phyloP scores from a whole-genome alignment of 768 basidiomycete species.

The Strobilomyces echinocephalus region DNA sequence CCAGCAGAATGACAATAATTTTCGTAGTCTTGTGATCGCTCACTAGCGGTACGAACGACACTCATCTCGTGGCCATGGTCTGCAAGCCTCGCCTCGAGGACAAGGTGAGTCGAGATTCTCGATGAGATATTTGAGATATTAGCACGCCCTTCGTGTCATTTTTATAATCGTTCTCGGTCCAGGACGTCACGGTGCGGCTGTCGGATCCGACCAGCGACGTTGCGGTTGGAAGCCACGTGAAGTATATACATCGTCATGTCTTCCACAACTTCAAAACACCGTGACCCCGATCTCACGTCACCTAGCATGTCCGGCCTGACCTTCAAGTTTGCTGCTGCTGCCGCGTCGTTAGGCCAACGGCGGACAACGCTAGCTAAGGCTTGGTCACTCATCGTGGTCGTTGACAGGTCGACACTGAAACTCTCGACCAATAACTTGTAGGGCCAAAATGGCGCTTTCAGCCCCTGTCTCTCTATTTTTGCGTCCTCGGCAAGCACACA shows the following conservation, averaged over 20 bases:
- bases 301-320: neutral
- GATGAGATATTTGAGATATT: neutral
- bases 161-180: neutral
- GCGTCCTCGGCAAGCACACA: neutral
- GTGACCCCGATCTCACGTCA: no score
- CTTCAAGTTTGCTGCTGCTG: neutral
- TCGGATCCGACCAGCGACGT: neutral
- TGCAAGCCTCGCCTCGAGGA: constrained; percentile 12
- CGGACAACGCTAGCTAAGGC: neutral
- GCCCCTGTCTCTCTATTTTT: neutral
- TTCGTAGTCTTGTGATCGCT: neutral
- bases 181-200: neutral
- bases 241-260: neutral
- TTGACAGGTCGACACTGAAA: neutral
- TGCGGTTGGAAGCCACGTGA: neutral
- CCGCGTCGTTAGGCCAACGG: neutral
- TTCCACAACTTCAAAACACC: neutral
- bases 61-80: neutral
- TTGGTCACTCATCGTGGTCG: neutral
- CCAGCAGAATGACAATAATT: neutral
- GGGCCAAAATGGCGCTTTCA: constrained; percentile 2
- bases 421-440: neutral
- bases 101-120: constrained; percentile 10
- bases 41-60: constrained; percentile 3
- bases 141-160: neutral